Percentiles rank a stretch among this genome's conserved stretches.
phyloP scores from a whole-genome alignment of 1,139 yeast species.

The Chernovozyma aurita region DNA sequence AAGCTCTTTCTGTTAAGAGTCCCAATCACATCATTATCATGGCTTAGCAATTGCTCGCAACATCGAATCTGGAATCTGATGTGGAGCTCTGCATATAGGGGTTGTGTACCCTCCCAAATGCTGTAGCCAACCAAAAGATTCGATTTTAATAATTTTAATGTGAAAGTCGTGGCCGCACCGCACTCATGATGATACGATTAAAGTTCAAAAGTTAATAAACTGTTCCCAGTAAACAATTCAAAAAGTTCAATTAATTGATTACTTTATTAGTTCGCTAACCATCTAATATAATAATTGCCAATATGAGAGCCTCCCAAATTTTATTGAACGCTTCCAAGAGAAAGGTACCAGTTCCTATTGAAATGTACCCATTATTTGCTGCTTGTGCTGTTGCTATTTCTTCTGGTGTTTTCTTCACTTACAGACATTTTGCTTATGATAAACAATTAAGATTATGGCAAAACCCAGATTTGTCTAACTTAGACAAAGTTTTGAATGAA shows the following conservation, averaged over 20 bases:
- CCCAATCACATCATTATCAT: too few species aligned
- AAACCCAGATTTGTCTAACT: constrained; percentile 54
- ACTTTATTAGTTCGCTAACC: background rate
- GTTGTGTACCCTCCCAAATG: too few species aligned
- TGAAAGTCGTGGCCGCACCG: background rate
- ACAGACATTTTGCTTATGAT: constrained; percentile 69
- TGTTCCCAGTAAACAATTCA: background rate
- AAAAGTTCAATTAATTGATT: constrained; percentile 6
- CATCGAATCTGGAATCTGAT: too few species aligned
- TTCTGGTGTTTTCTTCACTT: constrained; percentile 66
- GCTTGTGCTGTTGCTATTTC: constrained; percentile 58
- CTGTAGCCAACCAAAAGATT: background rate
- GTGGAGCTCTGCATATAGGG: too few species aligned
- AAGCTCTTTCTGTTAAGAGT: too few species aligned
- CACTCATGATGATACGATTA: constrained; percentile 8
- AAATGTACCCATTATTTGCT: constrained; percentile 69
- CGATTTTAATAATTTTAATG: background rate
- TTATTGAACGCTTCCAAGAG: constrained; percentile 49
- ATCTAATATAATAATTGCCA: too few species aligned
- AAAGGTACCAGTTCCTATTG: constrained; percentile 55
- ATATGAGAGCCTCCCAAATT: constrained; percentile 55
- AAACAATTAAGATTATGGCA: constrained; percentile 65
- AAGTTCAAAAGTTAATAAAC: background rate
- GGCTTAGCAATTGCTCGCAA: too few species aligned
- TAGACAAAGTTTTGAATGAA: constrained; percentile 56